Percentiles rank a stretch among this genome's conserved stretches.
Conservation (phyloP, 2,329 filamentous ascomycete species). For the Alternaria viburni region DNA sequence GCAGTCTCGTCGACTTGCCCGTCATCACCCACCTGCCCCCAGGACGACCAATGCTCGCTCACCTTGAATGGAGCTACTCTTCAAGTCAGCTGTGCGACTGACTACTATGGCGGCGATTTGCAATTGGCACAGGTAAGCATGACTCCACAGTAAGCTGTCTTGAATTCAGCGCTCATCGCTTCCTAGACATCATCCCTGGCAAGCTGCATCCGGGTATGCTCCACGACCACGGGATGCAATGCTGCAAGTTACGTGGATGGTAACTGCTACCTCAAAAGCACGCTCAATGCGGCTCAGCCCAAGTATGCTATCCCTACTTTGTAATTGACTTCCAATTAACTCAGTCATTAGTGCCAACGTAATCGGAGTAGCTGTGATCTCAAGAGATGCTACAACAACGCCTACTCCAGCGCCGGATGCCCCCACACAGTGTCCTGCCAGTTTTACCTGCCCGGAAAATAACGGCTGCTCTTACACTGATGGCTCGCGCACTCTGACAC, state of each 20-base stretch:
- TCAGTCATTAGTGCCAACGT: not conserved
- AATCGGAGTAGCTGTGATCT: not conserved
- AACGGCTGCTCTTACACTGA: not conserved
- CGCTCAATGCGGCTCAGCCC: not conserved
- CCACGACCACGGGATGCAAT: not conserved
- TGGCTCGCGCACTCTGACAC: not conserved
- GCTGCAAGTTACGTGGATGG: not conserved
- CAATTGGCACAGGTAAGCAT: not conserved
- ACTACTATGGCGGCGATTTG: conserved; percentile 5
- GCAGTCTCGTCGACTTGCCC: not conserved
- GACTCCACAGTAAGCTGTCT: not conserved
- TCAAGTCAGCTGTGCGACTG: not conserved
- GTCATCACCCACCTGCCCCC: not conserved
- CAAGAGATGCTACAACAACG: not conserved
- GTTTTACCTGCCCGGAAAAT: not conserved
- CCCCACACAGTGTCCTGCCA: not conserved
- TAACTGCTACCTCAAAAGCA: not conserved
- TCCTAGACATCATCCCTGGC: not conserved
- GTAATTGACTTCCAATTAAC: not conserved
- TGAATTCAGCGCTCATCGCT: not conserved
- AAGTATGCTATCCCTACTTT: not conserved
- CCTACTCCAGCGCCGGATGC: not conserved
- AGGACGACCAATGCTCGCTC: not conserved
- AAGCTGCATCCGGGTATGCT: not conserved
- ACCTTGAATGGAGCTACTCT: not conserved